phyloP scores from a whole-genome alignment of 805 yeast species.

The Soucietia sequanensis region DNA sequence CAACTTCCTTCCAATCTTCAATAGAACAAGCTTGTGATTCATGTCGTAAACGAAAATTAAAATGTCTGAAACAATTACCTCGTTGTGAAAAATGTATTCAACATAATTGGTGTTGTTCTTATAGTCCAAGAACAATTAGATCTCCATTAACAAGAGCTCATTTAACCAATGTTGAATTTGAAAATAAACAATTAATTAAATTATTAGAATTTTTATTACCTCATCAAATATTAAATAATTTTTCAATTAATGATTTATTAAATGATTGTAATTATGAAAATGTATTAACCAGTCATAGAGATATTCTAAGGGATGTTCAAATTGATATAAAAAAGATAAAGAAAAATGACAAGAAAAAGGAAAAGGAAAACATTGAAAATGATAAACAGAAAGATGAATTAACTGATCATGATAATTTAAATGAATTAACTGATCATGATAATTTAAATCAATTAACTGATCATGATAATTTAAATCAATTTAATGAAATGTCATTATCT shows the following conservation, averaged over 20 bases:
- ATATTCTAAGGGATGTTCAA: not conserved
- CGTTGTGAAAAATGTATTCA: slow-evolving; percentile 71
- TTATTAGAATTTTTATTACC: slow-evolving; percentile 35
- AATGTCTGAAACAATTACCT: slow-evolving; percentile 78
- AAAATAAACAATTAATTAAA: slow-evolving; percentile 27
- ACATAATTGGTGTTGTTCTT: slow-evolving; percentile 72
- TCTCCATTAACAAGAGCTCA: slow-evolving; percentile 82
- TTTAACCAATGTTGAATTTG: slow-evolving; percentile 69
- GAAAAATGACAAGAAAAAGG: no score
- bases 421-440: no score
- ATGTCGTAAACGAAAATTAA: slow-evolving; percentile 75
- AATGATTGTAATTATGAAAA: slow-evolving; percentile 11
- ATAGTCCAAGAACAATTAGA: slow-evolving; percentile 74
- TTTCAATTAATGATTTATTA: slow-evolving; percentile 17
- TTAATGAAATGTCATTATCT: no score
- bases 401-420: no score
- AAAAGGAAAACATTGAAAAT: no score
- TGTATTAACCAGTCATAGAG: slow-evolving; percentile 5
- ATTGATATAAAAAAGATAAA: no score
- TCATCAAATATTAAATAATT: slow-evolving; percentile 7
- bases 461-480: no score
- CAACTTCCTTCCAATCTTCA: not conserved
- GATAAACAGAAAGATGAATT: no score
- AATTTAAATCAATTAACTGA: no score
- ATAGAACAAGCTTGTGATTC: slow-evolving; percentile 76